Percentiles rank a stretch among this genome's conserved stretches.
phyloP scores from a whole-genome alignment of 2,329 filamentous ascomycete species.

The Penicillium sp. region DNA sequence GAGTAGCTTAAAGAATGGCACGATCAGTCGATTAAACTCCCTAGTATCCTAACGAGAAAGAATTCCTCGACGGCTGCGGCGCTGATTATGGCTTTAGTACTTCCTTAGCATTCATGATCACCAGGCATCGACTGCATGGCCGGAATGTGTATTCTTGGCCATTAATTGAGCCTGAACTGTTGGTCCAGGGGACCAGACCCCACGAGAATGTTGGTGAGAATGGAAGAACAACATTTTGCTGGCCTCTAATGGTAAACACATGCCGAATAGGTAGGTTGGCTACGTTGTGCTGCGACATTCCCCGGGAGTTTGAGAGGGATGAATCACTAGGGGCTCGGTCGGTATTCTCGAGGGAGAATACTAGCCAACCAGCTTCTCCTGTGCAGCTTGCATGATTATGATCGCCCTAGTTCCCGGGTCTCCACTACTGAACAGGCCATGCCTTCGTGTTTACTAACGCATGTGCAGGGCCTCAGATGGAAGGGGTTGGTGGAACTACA shows the following conservation, averaged over 20 bases:
- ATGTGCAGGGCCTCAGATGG: not conserved
- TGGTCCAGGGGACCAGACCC: not conserved
- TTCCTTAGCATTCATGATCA: conserved; percentile 18
- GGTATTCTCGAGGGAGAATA: conserved; percentile 14
- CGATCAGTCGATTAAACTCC: conserved; percentile 10
- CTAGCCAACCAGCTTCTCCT: conserved; percentile 7
- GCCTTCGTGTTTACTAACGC: not conserved
- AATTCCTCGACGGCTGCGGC: not conserved
- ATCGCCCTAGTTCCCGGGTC: not conserved
- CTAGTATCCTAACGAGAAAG: not conserved
- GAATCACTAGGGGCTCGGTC: conserved; percentile 11
- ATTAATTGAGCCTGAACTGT: not conserved
- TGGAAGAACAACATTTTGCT: conserved; percentile 9
- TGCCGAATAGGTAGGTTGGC: not conserved
- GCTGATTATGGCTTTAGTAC: conserved; percentile 23
- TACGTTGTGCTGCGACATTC: conserved; percentile 20
- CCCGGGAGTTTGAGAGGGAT: conserved; percentile 4
- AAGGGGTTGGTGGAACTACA: not conserved
- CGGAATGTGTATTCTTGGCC: conserved; percentile 18
- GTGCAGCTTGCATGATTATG: not conserved
- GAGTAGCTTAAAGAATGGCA: conserved; percentile 22
- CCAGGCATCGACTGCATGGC: not conserved
- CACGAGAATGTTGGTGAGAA: conserved; percentile 25
- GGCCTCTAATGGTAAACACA: conserved; percentile 13
- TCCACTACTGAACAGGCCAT: not conserved